Evolutionary conservation across 2,329 filamentous ascomycete species (phyloP).

Genomic region (Trichophyton mentagrophytes): DNA sequence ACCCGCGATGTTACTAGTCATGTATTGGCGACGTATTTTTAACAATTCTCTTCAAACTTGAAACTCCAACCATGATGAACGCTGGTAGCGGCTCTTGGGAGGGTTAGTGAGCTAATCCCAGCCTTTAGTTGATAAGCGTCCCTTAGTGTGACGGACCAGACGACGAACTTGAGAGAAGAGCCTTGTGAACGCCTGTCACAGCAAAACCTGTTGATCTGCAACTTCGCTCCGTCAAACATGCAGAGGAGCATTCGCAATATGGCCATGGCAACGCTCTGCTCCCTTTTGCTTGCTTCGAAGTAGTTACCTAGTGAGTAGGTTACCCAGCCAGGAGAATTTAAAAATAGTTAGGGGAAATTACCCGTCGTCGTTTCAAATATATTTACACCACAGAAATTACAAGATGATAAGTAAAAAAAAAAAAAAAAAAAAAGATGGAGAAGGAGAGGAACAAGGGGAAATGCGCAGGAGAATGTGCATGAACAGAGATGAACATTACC

Average conservation of each 20-base stretch:
- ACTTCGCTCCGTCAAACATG: neutral
- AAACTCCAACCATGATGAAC: conserved; percentile 1
- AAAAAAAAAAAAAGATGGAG: neutral
- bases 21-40: neutral
- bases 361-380: neutral
- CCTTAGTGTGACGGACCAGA: conserved; percentile 1
- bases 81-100: conserved; percentile 1
- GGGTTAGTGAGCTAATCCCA: neutral
- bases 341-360: neutral
- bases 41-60: neutral
- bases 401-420: neutral
- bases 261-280: neutral
- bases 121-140: neutral
- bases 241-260: neutral
- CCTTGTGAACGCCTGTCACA: conserved; percentile 1
- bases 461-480: neutral
- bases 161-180: neutral
- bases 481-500: conserved; percentile 1
- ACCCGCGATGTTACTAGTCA: neutral
- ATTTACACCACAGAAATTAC: neutral
- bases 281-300: neutral
- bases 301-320: too few relatives aligned
- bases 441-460: neutral
- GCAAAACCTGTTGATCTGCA: neutral
- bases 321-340: neutral